Evolutionary conservation across 441 rosid species (phyloP), one percentile per base, ranked within the genome.

Genomic region (Populus hybrid): DNA sequence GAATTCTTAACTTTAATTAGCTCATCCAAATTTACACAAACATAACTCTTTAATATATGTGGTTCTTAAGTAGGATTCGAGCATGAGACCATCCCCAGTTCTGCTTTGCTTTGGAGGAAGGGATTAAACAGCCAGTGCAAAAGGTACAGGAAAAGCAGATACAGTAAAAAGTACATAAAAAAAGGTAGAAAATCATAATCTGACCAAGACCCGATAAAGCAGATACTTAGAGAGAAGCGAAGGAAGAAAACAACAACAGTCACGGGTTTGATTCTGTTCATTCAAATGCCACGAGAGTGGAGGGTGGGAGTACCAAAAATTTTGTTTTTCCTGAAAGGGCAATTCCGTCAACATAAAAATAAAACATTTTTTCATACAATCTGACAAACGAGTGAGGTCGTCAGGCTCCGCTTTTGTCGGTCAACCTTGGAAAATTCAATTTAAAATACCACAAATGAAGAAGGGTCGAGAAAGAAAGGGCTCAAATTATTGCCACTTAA

Each of bases 211-310:
- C 19, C 34, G 7, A 23, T 32, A 35, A 16, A 16, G 34, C 11
- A 24, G 2, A 28, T 16, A 50, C 59, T 16, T 16, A 42, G 18
- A n/a, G 10, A 38, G 12, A 67, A 36, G 34, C 4, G 8, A 53
- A 6, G 6, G 26, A 30, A 71, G 36, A 59, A 14, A 75, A 32
- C 18, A 63, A 57, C 28, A 42, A 26, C 65, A 65, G 63, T 88
- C 90, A 86, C 87, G 88, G 86, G 83, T 81, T 75, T 86, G 73
- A 72, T 84, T 80, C 87, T 87, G 81, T 83, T 87, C 87, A 84
- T 80, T 81, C 71, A 76, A 73, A 74, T 35, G 81, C 75, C 73
- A 76, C 0, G 42, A 38, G 12, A 72, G 34, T 75, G 70, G 72
- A 65, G 74, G 68, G 53, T 69, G 46, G 36, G 19, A 59, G 65